Percentiles rank a stretch among this genome's conserved stretches.
phyloP scores from a whole-genome alignment of 768 basidiomycete species.

The Lactarius evosmus region DNA sequence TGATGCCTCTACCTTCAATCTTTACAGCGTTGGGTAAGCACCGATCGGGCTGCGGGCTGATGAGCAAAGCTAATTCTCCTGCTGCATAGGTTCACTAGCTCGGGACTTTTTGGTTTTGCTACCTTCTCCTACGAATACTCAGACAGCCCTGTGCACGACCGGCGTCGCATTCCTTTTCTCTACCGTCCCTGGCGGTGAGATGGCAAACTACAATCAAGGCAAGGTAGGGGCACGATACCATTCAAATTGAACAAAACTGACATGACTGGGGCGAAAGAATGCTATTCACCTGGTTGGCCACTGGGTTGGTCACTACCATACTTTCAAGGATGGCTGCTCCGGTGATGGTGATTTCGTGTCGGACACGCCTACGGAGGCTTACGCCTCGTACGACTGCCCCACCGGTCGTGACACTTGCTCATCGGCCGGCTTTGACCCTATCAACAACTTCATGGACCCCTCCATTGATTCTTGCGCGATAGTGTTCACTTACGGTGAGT shows the following conservation, averaged over 20 bases:
- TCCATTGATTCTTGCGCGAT: slow-evolving; percentile 49
- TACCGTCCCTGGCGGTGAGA: slow-evolving; percentile 42
- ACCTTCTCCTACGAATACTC: slow-evolving; percentile 49
- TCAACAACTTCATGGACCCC: slow-evolving; percentile 57
- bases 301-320: slow-evolving; percentile 59
- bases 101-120: slow-evolving; percentile 51
- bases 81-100: slow-evolving; percentile 38
- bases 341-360: slow-evolving; percentile 42
- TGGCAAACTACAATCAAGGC: slow-evolving; percentile 39
- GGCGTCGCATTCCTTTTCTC: slow-evolving; percentile 42
- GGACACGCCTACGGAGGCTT: slow-evolving; percentile 49
- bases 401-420: slow-evolving; percentile 34
- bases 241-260: background rate
- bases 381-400: slow-evolving; percentile 40
- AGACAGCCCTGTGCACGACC: slow-evolving; percentile 44
- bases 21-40: slow-evolving; percentile 49
- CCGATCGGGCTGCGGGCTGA: slow-evolving; percentile 15
- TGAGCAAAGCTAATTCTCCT: background rate
- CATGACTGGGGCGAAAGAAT: slow-evolving; percentile 33
- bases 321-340: slow-evolving; percentile 52
- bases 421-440: slow-evolving; percentile 38
- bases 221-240: slow-evolving; percentile 21
- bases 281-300: slow-evolving; percentile 58
- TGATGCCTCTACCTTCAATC: slow-evolving; percentile 42
- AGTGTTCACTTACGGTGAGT: slow-evolving; percentile 44